phyloP scores from a whole-genome alignment of 495 filamentous ascomycete genomes.

The Annulohypoxylon bovei region DNA sequence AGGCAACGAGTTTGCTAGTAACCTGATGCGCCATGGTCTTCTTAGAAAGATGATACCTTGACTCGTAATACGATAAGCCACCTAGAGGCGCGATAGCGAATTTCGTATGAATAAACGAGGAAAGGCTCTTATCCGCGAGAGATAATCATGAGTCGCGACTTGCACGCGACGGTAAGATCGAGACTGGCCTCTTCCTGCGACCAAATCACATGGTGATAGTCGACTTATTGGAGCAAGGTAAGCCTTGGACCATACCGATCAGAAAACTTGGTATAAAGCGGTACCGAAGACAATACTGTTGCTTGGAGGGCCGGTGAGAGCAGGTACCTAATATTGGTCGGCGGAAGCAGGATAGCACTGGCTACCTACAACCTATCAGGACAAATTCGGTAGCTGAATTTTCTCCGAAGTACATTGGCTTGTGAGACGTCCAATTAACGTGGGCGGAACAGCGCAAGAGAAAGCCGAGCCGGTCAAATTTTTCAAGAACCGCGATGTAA shows the following conservation, averaged over 20 bases:
- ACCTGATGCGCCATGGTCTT: background rate
- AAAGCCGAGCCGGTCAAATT: conserved; percentile 16
- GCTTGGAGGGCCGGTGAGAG: conserved; percentile 9
- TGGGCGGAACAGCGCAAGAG: conserved; percentile 16
- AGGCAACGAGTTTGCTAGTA: background rate
- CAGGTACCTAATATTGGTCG: conserved; percentile 17
- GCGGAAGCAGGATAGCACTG: conserved; percentile 13
- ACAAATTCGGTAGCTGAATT: conserved; percentile 5
- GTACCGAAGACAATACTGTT: background rate
- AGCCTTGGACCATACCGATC: background rate
- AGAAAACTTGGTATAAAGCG: background rate
- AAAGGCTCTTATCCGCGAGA: background rate
- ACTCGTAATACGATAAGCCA: background rate
- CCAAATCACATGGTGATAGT: background rate
- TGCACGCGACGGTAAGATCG: background rate
- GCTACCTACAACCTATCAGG: conserved; percentile 18
- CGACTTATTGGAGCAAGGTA: conserved; percentile 13
- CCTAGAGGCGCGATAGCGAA: background rate
- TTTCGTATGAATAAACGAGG: background rate
- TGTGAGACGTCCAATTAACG: conserved; percentile 13
- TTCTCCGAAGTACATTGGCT: conserved; percentile 20
- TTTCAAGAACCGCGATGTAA: conserved; percentile 34
- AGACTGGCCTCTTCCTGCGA: conserved; percentile 10
- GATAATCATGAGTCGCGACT: background rate
- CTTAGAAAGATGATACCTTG: background rate